phyloP scores from a whole-genome alignment of 192 early-diverging fungal species.

The Phycomyces nitens region DNA sequence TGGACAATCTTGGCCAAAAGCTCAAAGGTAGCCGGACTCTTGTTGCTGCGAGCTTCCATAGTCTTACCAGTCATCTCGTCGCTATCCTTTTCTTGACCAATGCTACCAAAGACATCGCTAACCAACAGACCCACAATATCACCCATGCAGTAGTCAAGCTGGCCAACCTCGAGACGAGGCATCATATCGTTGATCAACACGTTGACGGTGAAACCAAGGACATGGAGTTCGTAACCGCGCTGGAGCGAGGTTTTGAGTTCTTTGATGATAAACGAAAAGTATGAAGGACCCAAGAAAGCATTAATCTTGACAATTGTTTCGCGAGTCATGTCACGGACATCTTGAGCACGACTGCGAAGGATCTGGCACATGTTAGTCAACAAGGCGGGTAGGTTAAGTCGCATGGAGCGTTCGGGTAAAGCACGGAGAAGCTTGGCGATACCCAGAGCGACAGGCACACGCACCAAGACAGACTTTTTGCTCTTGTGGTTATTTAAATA shows the following conservation, averaged over 20 bases:
- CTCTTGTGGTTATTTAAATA: constrained; percentile 64
- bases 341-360: constrained; percentile 77
- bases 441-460: constrained; percentile 85
- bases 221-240: constrained; percentile 88
- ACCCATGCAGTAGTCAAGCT: constrained; percentile 76
- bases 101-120: constrained; percentile 91
- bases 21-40: constrained; percentile 86
- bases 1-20: constrained; percentile 67
- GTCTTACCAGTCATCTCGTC: constrained; percentile 87
- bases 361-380: constrained; percentile 86
- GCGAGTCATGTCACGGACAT: constrained; percentile 79
- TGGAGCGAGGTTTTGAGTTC: constrained; percentile 75
- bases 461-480: constrained; percentile 71
- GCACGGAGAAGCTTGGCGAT: constrained; percentile 79
- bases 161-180: constrained; percentile 56
- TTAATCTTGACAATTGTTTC: constrained; percentile 86
- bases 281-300: constrained; percentile 75
- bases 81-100: constrained; percentile 85
- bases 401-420: constrained; percentile 72
- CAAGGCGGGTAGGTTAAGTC: constrained; percentile 81
- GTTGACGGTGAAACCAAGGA: constrained; percentile 93
- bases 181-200: constrained; percentile 70
- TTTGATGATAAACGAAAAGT: constrained; percentile 86
- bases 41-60: constrained; percentile 83
- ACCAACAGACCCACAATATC: constrained; percentile 69